phyloP scores from a whole-genome alignment of 345 rosid genomes.

The Brassica juncea region DNA sequence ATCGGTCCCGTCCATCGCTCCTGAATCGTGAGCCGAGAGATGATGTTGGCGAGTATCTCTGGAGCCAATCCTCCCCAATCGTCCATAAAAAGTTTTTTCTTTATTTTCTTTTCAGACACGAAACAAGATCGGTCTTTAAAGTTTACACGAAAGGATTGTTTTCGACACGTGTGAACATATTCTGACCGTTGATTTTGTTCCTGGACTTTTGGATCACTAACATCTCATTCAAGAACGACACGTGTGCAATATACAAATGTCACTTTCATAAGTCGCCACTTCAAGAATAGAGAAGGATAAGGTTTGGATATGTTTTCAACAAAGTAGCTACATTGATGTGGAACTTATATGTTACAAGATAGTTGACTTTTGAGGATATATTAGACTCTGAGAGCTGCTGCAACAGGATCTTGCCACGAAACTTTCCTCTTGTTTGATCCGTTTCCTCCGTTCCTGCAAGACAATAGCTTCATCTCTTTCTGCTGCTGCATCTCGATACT shows the following conservation, averaged over 20 bases:
- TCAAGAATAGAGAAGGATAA: conserved; percentile 25
- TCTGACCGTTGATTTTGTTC: conserved; percentile 24
- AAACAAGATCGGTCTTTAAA: neutral
- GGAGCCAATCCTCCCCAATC: conserved; percentile 78
- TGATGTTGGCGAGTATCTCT: conserved; percentile 69
- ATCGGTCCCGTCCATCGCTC: conserved; percentile 83
- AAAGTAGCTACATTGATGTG: conserved; percentile 11
- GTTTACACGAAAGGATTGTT: neutral
- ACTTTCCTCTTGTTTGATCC: conserved; percentile 84
- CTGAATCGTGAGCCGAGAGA: conserved; percentile 62
- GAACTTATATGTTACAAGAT: neutral
- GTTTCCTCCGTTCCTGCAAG: conserved; percentile 61
- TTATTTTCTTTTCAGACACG: neutral
- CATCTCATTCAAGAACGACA: conserved; percentile 6
- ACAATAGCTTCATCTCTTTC: conserved; percentile 23
- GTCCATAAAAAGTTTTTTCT: neutral
- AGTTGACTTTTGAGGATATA: neutral
- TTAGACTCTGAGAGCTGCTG: conserved; percentile 65
- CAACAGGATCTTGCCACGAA: conserved; percentile 87
- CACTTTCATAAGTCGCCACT: neutral
- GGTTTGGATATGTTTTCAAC: conserved; percentile 11
- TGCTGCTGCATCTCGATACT: conserved; percentile 39
- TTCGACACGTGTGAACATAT: conserved; percentile 23
- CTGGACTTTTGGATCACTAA: conserved; percentile 29
- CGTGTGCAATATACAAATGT: conserved; percentile 20